Base-by-base conservation (phyloP, 768 basidiomycete genomes). In the Russula ochroleuca region DNA sequence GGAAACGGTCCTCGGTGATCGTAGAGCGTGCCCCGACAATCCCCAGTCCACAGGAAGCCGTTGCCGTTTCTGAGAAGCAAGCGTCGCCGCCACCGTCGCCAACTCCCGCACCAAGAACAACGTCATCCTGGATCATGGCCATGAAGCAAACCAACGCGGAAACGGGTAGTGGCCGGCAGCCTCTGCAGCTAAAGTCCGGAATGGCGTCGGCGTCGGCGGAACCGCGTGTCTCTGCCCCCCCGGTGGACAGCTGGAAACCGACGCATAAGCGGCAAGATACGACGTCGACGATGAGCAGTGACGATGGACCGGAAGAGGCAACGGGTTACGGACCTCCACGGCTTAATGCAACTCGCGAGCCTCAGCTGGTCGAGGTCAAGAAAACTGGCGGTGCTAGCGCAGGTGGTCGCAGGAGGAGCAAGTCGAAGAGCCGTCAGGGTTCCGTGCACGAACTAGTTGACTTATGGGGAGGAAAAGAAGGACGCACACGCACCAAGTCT, bases 391-490 rank as follows among this genome's bases (percentile, higher is more conserved):
- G 61, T 41, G 62, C 71, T 69, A 49, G 67, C 64, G 57, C 72
- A 69, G 50, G 67, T 62, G 56, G 62, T 68, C 37, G 67, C 71
- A 19, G 68, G 45, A 67, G 73, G 56, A 70, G 74, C 47, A 79
- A 73, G 68, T 73, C 75, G 48, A 84, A 83, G 68, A 78, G 82
- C 45, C 76, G 90, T 66, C 89, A 92, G 76, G 87, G 84, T 69
- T 92, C 92, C 14, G 90, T 92, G 25, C 90, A 94, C 69, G 87
- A 93, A 70, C 72, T 92, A 60, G 88, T 92, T 33, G 87, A 88
- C 71, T 72, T 92, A 33, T 92, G 87, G 79, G 88, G 88, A 47
- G 88, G 87, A 67, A 81, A 78, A 65, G 65, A 62, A 33, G 65
- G 33, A 25, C 55, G 41, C 5, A 5, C 52, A 25, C 55, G 41